Percentiles rank a stretch among this genome's conserved stretches.
phyloP scores from a whole-genome alignment of 768 basidiomycete species.

The Russula abietina region DNA sequence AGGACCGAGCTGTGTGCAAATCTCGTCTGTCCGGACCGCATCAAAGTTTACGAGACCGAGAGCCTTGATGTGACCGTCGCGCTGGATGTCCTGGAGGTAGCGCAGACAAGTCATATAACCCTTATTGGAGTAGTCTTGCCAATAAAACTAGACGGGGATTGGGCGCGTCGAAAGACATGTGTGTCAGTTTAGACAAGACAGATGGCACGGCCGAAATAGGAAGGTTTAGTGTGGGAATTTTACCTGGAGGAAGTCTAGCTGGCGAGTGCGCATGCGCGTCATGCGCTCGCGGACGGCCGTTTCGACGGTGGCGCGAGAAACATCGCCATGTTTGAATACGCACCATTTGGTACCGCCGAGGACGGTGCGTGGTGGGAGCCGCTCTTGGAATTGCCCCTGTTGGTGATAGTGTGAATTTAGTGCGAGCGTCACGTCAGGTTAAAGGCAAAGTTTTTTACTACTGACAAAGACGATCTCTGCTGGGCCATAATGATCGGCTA shows the following conservation, averaged over 20 bases:
- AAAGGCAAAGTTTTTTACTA: neutral
- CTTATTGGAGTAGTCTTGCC: conserved; percentile 60
- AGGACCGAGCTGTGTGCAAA: conserved; percentile 66
- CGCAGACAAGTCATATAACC: conserved; percentile 45
- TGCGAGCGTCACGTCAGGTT: conserved; percentile 5
- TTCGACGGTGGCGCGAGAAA: conserved; percentile 52
- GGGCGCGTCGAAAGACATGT: neutral
- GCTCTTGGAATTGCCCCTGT: conserved; percentile 64
- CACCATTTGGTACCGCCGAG: conserved; percentile 86
- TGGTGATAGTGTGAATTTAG: neutral
- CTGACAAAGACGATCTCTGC: conserved; percentile 74
- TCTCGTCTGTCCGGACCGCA: conserved; percentile 65
- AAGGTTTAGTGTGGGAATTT: neutral
- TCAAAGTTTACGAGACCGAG: conserved; percentile 84
- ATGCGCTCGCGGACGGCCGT: conserved; percentile 64
- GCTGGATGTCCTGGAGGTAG: conserved; percentile 53
- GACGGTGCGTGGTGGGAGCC: conserved; percentile 39
- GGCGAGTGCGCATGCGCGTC: conserved; percentile 53
- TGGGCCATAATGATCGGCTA: conserved; percentile 87
- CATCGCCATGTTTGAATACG: conserved; percentile 51
- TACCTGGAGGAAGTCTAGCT: conserved; percentile 71
- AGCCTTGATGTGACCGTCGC: conserved; percentile 52
- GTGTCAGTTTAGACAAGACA: neutral
- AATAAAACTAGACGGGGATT: conserved; percentile 54
- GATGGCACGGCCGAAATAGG: conserved; percentile 3